Percentiles rank a stretch among this genome's conserved stretches.
Evolutionary conservation across 192 early-diverging fungal genomes (phyloP).

Genomic region (Coemansia umbellata): DNA sequence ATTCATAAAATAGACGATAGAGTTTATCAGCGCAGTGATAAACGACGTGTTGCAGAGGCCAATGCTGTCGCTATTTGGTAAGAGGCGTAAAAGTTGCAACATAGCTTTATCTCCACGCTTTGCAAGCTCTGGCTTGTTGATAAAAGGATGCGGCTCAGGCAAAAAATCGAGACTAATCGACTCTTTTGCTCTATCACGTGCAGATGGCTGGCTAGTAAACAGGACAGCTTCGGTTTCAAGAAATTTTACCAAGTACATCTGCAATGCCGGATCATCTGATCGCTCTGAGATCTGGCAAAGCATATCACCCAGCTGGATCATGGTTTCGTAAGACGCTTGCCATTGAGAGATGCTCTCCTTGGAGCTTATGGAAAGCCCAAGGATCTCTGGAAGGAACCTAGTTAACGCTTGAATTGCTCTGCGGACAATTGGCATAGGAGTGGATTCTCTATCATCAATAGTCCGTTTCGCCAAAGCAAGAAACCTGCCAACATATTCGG

Average conservation of each 20-base stretch:
- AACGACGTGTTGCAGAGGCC: constrained; percentile 45
- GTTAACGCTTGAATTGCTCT: constrained; percentile 37
- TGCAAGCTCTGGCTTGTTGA: constrained; percentile 14
- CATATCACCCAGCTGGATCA: constrained; percentile 10
- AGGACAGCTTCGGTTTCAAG: constrained; percentile 39
- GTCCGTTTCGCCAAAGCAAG: constrained; percentile 23
- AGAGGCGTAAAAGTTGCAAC: constrained; percentile 34
- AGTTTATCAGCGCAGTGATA: constrained; percentile 42
- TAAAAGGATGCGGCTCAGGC: constrained; percentile 28
- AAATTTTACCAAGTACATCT: constrained; percentile 41
- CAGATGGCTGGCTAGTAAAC: constrained; percentile 5
- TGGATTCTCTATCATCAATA: constrained; percentile 16
- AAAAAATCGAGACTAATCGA: constrained; percentile 6
- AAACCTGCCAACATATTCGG: constrained; percentile 19
- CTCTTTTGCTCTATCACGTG: not conserved
- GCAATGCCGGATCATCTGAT: constrained; percentile 39
- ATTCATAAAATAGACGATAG: constrained; percentile 41
- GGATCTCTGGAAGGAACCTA: constrained; percentile 36
- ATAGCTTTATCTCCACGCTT: constrained; percentile 30
- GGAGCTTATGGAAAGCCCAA: constrained; percentile 6
- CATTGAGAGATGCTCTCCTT: constrained; percentile 4
- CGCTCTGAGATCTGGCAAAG: constrained; percentile 16
- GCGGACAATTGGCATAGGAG: constrained; percentile 39
- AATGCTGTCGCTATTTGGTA: constrained; percentile 45
- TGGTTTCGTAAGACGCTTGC: constrained; percentile 17